Evolutionary conservation across 441 rosid genomes (phyloP).

Genomic region (Sinapis alba): DNA sequence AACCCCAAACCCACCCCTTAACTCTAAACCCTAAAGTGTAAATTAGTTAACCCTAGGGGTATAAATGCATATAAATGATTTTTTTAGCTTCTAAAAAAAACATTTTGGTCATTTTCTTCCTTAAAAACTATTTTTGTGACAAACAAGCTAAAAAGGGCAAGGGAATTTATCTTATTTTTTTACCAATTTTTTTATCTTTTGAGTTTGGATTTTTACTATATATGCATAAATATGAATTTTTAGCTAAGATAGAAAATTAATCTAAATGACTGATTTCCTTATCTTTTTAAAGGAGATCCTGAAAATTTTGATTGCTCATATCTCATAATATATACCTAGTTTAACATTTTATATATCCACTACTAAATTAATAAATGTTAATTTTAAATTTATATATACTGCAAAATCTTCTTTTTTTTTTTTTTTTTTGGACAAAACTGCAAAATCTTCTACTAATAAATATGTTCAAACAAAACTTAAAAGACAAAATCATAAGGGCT

Average conservation of each 20-base stretch:
- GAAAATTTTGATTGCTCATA: neutral
- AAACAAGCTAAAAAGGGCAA: no score
- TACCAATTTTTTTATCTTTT: no score
- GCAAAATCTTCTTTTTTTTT: neutral
- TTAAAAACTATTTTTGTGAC: no score
- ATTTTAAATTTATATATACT: neutral
- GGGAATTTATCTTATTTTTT: no score
- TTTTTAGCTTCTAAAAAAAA: no score
- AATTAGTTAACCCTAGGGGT: no score
- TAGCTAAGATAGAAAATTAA: neutral
- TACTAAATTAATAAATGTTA: neutral
- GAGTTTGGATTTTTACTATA: neutral
- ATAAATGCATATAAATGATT: no score
- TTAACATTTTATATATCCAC: neutral
- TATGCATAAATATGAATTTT: neutral
- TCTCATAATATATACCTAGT: neutral
- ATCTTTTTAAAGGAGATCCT: neutral
- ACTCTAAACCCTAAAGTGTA: no score
- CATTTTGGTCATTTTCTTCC: no score
- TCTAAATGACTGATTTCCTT: neutral
- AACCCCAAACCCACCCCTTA: no score
- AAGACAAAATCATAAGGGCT: no score
- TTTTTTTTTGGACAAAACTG: no score
- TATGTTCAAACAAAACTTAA: neutral
- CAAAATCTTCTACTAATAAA: neutral